Evolutionary conservation across 2,329 filamentous ascomycete genomes (phyloP).

Genomic region (Stenocarpella maydis): DNA sequence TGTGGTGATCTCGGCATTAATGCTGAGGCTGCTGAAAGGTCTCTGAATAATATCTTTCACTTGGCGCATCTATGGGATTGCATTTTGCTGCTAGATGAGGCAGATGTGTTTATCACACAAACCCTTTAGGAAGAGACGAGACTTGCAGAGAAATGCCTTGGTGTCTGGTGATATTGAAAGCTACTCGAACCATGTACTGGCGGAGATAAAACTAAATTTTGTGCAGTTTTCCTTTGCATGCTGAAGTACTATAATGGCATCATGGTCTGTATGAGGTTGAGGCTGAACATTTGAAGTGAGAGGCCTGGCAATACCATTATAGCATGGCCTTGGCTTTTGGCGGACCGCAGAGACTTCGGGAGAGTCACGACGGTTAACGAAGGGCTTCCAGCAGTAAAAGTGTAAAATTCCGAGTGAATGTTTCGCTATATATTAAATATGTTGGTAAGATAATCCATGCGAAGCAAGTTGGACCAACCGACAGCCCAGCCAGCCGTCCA

Average conservation of each 20-base stretch:
- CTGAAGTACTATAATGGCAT: too few relatives aligned
- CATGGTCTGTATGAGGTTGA: slow-evolving; percentile 1
- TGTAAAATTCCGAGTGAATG: background rate
- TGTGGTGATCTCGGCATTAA: slow-evolving; percentile 42
- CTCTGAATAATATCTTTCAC: slow-evolving; percentile 41
- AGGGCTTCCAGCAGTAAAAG: too few relatives aligned
- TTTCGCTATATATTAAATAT: background rate
- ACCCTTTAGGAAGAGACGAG: slow-evolving; percentile 33
- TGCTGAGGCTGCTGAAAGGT: slow-evolving; percentile 40
- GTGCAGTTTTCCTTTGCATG: too few relatives aligned
- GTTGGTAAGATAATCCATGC: background rate
- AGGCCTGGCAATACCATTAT: too few relatives aligned
- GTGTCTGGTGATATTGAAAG: slow-evolving; percentile 38
- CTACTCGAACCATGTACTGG: too few relatives aligned
- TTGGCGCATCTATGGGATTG: slow-evolving; percentile 48
- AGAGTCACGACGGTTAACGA: too few relatives aligned
- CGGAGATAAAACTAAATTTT: too few relatives aligned
- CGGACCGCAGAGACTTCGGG: too few relatives aligned
- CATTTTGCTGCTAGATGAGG: slow-evolving; percentile 50
- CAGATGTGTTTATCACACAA: slow-evolving; percentile 51
- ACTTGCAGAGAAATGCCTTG: slow-evolving; percentile 40
- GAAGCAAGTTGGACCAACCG: background rate
- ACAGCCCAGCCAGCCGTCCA: background rate
- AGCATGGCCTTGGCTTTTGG: too few relatives aligned
- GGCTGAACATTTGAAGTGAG: background rate